Evolutionary conservation across 208 protist genomes (phyloP).

Genomic region (Zelonia costaricensis): DNA sequence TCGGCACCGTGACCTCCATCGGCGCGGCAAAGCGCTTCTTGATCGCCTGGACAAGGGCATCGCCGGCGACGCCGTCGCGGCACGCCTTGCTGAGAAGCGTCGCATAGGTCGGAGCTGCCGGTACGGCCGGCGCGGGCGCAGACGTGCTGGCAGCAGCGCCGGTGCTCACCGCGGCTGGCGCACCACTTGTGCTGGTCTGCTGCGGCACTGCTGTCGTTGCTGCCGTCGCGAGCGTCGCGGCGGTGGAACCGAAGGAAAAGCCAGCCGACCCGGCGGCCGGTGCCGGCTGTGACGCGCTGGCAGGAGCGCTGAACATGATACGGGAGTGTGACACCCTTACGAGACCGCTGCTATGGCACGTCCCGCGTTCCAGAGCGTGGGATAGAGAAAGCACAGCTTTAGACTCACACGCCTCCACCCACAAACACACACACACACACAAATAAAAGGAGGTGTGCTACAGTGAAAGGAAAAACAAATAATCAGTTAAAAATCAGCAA

Average conservation of each 20-base stretch:
- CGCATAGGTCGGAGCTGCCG: constrained; percentile 14
- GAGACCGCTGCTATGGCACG: too few relatives aligned
- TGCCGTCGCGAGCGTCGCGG: background rate
- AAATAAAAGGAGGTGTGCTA: too few relatives aligned
- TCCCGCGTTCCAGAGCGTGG: too few relatives aligned
- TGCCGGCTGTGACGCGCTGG: background rate
- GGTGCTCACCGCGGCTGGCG: background rate
- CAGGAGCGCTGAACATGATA: constrained; percentile 2
- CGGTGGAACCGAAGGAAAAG: background rate
- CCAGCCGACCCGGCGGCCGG: background rate
- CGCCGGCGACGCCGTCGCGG: constrained; percentile 32
- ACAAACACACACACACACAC: too few relatives aligned
- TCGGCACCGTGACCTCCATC: constrained; percentile 25
- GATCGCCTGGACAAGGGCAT: constrained; percentile 37
- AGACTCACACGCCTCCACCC: too few relatives aligned
- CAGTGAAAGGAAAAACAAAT: too few relatives aligned
- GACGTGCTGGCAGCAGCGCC: background rate
- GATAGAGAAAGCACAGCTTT: too few relatives aligned
- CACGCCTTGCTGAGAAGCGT: constrained; percentile 22
- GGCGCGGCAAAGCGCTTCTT: constrained; percentile 46
- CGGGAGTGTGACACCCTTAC: too few relatives aligned
- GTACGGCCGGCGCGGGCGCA: constrained; percentile 1
- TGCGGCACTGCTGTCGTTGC: background rate
- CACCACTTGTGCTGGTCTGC: background rate
- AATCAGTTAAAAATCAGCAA: too few relatives aligned